phyloP scores from a whole-genome alignment of 306 rosid species.

The Betula pendula region DNA sequence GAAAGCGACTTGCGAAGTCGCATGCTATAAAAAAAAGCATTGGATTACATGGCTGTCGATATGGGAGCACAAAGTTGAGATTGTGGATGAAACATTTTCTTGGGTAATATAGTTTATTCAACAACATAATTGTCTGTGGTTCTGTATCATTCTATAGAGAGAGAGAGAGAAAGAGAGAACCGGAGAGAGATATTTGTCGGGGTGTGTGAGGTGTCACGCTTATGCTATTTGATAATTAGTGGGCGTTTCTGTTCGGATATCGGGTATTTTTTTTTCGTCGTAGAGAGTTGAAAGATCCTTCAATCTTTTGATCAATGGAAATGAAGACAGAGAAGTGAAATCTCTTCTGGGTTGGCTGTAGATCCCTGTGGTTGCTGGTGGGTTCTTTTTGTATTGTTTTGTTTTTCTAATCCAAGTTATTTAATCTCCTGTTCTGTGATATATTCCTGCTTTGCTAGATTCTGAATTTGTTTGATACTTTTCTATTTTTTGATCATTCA shows the following conservation, averaged over 20 bases:
- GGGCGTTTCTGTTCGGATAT: slow-evolving; percentile 18
- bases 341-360: not conserved
- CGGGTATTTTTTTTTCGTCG: not conserved
- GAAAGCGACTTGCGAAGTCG: slow-evolving; percentile 44
- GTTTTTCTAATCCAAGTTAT: not conserved
- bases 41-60: slow-evolving; percentile 24
- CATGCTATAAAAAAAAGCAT: slow-evolving; percentile 18
- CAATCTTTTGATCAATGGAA: not conserved
- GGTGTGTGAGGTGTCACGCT: slow-evolving; percentile 31
- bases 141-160: slow-evolving; percentile 25
- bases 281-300: not conserved
- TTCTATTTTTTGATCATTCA: not conserved
- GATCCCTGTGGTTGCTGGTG: slow-evolving; percentile 8
- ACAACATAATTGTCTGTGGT: slow-evolving; percentile 42
- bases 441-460: not conserved
- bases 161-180: not conserved
- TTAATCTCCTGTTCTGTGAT: not conserved
- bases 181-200: slow-evolving; percentile 28
- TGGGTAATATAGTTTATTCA: slow-evolving; percentile 32
- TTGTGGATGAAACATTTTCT: slow-evolving; percentile 37
- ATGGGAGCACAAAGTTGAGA: not conserved
- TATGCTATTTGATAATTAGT: slow-evolving; percentile 20
- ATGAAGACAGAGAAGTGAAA: slow-evolving; percentile 8
- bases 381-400: not conserved
- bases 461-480: not conserved